A percentile compares a stretch with the other conserved stretches of the same genome.
Evolutionary conservation across 768 basidiomycete genomes (phyloP).

Genomic region (Leccinum rimulosum): DNA sequence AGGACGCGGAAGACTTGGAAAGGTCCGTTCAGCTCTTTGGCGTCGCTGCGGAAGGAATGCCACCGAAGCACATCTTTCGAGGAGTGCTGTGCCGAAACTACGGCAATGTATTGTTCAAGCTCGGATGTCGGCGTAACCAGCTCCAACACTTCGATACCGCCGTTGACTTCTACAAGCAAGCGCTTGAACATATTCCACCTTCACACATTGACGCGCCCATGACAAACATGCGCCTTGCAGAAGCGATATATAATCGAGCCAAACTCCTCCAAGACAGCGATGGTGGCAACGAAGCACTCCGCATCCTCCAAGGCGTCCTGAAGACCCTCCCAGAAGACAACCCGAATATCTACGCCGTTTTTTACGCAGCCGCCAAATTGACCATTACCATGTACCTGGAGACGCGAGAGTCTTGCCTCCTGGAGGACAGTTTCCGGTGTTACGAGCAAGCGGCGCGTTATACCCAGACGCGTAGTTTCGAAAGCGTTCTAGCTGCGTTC

Average conservation of each 20-base stretch:
- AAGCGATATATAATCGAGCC: slow-evolving; percentile 4
- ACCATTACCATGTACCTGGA: not conserved
- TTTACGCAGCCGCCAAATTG: not conserved
- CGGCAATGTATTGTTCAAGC: slow-evolving; percentile 8
- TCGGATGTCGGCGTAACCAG: slow-evolving; percentile 2
- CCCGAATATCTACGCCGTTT: not conserved
- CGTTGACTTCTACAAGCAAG: slow-evolving; percentile 6
- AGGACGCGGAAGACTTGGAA: slow-evolving; percentile 13
- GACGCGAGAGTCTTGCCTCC: not conserved
- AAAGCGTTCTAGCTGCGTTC: slow-evolving; percentile 11
- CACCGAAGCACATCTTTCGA: slow-evolving; percentile 10
- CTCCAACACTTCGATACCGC: slow-evolving; percentile 9
- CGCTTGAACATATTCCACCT: slow-evolving; percentile 6
- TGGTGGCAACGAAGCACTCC: not conserved
- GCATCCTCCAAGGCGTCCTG: not conserved
- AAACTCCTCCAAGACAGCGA: not conserved
- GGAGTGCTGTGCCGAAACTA: slow-evolving; percentile 9
- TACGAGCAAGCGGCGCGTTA: slow-evolving; percentile 15
- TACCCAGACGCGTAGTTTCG: not conserved
- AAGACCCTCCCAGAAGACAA: slow-evolving; percentile 9
- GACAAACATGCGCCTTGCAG: not conserved
- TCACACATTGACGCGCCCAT: slow-evolving; percentile 10
- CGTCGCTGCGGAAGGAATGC: slow-evolving; percentile 8
- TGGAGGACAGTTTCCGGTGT: slow-evolving; percentile 16
- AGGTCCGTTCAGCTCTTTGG: slow-evolving; percentile 14